Evolutionary conservation across 2,329 filamentous ascomycete species (phyloP), one percentile per base, ranked within the genome.

Genomic region (Penicillium polonicum): DNA sequence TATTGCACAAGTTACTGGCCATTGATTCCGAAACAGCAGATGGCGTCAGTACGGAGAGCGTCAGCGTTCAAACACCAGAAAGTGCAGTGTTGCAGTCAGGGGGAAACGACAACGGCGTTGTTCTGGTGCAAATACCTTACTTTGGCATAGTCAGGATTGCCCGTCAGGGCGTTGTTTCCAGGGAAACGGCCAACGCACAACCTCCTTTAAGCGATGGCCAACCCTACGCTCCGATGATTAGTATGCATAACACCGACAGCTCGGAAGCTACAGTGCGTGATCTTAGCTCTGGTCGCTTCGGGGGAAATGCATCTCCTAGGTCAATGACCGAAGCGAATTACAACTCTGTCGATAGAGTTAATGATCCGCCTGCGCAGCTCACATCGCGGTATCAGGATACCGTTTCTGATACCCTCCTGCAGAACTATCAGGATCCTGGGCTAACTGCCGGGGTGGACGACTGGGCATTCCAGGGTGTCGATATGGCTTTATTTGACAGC

Each of bases 111-210:
- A 42, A 42, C 3, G 21, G 62, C 1, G 57, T 67, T 5, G 57
- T 80, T 3, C 61, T 63, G 19, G 74, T 82, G 13, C 66, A 72
- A 13, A 74, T 82, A 19, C 80, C 80, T 0, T 76, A 78, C 41
- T 70, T 79, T 23, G 78, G 79, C 1, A 72, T 67, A 1, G 68
- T 82, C 17, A 70, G 67, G 29, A 75, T 80, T 29, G 65, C 65
- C 15, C 63, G 63, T 19, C 44, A 72, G 2, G 71, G 39, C 19
- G 21, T 25, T 23, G 13, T 42, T 42, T 42, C 39, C 19, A 42
- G 19, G 39, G 39, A 25, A 42, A 42, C 9, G 12, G 7, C 6
- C 21, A 42, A 9, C 21, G 12, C 39, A 42, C 39, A 42, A 42
- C 39, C 19, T 42, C 39, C 12, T 4, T 23, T 15, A 15, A 15